phyloP scores from a whole-genome alignment of 768 basidiomycete species.

The Tricholoma matsutake region DNA sequence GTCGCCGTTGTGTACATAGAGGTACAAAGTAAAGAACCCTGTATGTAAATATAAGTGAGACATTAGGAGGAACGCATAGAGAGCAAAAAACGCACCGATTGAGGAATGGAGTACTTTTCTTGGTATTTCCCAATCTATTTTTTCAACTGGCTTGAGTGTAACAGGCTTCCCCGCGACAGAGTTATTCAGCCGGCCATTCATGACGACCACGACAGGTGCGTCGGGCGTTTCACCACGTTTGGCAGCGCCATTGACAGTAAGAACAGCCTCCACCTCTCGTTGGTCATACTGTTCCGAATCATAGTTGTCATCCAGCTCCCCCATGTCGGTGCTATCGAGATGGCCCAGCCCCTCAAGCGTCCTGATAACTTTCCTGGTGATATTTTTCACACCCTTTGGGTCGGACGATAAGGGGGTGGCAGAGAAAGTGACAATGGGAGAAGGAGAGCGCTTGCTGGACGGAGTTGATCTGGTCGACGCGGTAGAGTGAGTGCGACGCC shows the following conservation, averaged over 20 bases:
- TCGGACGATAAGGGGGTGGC: conserved; percentile 32
- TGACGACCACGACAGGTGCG: not conserved
- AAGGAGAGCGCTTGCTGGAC: conserved; percentile 40
- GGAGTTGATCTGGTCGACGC: conserved; percentile 15
- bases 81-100: conserved; percentile 58
- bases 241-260: conserved; percentile 12
- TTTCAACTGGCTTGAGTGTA: conserved; percentile 8
- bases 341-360: conserved; percentile 46
- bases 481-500: conserved; percentile 17
- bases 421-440: conserved; percentile 44
- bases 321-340: conserved; percentile 31
- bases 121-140: conserved; percentile 88
- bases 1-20: conserved; percentile 52
- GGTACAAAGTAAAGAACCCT: conserved; percentile 44
- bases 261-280: conserved; percentile 21
- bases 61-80: conserved; percentile 1
- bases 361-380: conserved; percentile 47
- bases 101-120: conserved; percentile 85
- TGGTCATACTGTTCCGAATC: conserved; percentile 23
- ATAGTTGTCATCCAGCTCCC: conserved; percentile 33
- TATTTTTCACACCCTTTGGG: conserved; percentile 42
- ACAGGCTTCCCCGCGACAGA: not conserved
- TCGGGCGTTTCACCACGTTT: not conserved
- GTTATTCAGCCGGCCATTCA: not conserved
- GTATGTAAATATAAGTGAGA: conserved; percentile 4